Conservation (phyloP, 305 asterid species). For the Solanum chacoense region DNA sequence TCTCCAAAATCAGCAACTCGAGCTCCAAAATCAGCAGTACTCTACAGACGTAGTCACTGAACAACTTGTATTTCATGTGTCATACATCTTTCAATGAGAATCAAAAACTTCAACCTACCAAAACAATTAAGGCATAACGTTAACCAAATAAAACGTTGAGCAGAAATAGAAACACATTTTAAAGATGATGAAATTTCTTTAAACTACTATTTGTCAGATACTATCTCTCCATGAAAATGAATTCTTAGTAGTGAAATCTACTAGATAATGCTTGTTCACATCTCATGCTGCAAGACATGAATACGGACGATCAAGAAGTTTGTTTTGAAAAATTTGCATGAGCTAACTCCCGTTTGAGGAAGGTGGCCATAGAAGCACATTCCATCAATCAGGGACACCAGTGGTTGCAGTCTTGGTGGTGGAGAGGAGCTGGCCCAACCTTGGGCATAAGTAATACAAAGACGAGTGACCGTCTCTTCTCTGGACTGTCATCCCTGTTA, state of each 20-base stretch:
- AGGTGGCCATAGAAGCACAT: no score
- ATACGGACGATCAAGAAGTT: background rate
- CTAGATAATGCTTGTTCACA: background rate
- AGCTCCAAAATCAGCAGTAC: constrained; percentile 51
- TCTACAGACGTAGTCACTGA: background rate
- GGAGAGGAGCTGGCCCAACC: no score
- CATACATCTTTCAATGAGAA: background rate
- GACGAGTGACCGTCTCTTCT: no score
- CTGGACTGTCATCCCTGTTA: no score
- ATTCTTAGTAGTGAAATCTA: background rate
- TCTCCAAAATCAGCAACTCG: constrained; percentile 92
- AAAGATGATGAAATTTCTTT: background rate
- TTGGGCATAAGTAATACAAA: no score
- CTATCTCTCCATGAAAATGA: background rate
- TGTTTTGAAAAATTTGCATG: no score
- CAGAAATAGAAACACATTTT: background rate
- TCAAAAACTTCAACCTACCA: background rate
- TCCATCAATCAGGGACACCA: no score
- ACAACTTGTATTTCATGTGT: background rate
- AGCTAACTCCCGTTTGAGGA: no score
- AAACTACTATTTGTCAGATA: background rate
- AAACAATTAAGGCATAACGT: background rate
- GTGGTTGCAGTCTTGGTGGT: no score
- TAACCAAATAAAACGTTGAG: background rate
- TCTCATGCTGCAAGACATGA: background rate